A percentile compares a stretch with the other conserved stretches of the same genome.
Evolutionary conservation across 129 eudicot species (phyloP).

Genomic region (Kitagawia praeruptora): DNA sequence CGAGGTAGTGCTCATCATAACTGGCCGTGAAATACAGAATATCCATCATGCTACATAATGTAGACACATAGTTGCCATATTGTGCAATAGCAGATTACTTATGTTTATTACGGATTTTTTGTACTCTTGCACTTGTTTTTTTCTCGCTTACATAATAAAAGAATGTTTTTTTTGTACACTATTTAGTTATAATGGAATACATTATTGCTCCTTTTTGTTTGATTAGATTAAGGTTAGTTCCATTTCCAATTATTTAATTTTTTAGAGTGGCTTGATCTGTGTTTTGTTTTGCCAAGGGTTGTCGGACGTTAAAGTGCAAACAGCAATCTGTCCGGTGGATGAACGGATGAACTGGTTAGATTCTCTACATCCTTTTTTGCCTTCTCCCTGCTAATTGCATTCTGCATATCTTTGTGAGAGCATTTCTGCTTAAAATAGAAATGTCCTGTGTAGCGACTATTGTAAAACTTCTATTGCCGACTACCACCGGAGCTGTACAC

Average conservation of each 20-base stretch:
- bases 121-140: not conserved
- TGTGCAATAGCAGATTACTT: not conserved
- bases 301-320: conserved; percentile 18
- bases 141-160: not conserved
- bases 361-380: too few relatives aligned
- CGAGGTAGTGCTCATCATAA: conserved; percentile 33
- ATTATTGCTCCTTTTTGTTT: not conserved
- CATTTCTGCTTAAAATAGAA: too few relatives aligned
- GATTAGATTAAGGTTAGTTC: not conserved
- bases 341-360: too few relatives aligned
- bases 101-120: not conserved
- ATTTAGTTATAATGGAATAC: not conserved
- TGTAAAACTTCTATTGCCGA: too few relatives aligned
- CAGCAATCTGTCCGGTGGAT: not conserved
- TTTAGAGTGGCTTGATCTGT: not conserved
- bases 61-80: not conserved
- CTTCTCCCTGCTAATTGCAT: too few relatives aligned
- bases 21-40: not conserved
- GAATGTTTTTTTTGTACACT: not conserved
- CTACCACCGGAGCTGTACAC: too few relatives aligned
- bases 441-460: too few relatives aligned
- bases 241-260: not conserved
- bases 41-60: not conserved
- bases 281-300: conserved; percentile 28
- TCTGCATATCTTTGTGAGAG: too few relatives aligned